Conservation (phyloP, 805 yeast genomes). For the Tetrapisispora pingtungensis region DNA sequence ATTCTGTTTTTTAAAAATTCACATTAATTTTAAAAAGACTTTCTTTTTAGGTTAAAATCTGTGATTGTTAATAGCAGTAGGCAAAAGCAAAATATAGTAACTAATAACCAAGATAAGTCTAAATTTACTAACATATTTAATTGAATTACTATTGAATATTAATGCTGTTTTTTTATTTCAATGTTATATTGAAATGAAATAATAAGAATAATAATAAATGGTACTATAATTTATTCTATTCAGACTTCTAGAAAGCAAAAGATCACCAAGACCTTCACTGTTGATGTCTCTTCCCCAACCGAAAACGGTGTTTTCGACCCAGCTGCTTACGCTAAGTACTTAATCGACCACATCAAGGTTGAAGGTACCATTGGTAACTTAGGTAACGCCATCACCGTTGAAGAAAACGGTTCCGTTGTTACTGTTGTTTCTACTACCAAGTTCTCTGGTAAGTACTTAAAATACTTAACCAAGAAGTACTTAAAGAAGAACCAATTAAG, state of each 20-base stretch:
- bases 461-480: slow-evolving; percentile 99
- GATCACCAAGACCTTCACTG: slow-evolving; percentile 80
- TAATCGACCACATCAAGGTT: slow-evolving; percentile 98
- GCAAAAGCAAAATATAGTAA: slow-evolving; percentile 11
- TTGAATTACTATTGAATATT: neutral
- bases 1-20: slow-evolving; percentile 20
- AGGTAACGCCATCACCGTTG: slow-evolving; percentile 85
- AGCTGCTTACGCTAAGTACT: slow-evolving; percentile 94
- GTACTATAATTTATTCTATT: slow-evolving; percentile 10
- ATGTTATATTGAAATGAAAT: too few species aligned
- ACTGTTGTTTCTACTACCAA: slow-evolving; percentile 83
- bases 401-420: slow-evolving; percentile 82
- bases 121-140: slow-evolving; percentile 4
- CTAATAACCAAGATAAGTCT: neutral
- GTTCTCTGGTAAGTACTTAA: slow-evolving; percentile 99
- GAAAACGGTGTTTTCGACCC: slow-evolving; percentile 97
- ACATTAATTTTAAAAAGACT: slow-evolving; percentile 9
- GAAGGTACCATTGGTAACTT: slow-evolving; percentile 95
- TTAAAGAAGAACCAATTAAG: slow-evolving; percentile 99
- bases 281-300: slow-evolving; percentile 95
- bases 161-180: neutral
- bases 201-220: slow-evolving; percentile 15
- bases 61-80: slow-evolving; percentile 7
- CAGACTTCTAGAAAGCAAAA: slow-evolving; percentile 79
- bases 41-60: neutral